A percentile compares a stretch with the other conserved stretches of the same genome.
These are phyloP conservation scores for Rosa persica DNA, from an alignment of 306 rosid species.

Conservation along the genomic window DNA sequence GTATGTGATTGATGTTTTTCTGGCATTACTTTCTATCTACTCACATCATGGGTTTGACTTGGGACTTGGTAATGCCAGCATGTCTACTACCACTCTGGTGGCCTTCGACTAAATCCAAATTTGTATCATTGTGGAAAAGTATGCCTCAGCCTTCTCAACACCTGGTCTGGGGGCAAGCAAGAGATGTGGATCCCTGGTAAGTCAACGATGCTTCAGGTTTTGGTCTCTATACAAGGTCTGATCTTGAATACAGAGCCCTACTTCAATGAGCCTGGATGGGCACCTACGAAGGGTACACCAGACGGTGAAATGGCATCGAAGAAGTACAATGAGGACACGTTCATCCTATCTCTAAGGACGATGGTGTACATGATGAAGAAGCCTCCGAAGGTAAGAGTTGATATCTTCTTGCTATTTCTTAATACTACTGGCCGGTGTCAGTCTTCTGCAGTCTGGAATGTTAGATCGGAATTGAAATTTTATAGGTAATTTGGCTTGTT, in stretches of 20 bases:
- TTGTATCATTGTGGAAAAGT: slow-evolving; percentile 77
- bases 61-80: slow-evolving; percentile 41
- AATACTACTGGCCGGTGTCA: neutral
- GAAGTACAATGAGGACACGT: slow-evolving; percentile 60
- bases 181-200: slow-evolving; percentile 79
- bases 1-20: slow-evolving; percentile 46
- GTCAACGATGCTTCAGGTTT: slow-evolving; percentile 81
- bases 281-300: slow-evolving; percentile 38
- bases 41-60: slow-evolving; percentile 23
- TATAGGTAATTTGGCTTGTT: neutral
- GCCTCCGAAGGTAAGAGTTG: slow-evolving; percentile 75
- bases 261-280: slow-evolving; percentile 81
- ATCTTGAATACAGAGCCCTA: slow-evolving; percentile 77
- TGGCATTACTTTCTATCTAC: slow-evolving; percentile 9
- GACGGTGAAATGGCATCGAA: slow-evolving; percentile 50
- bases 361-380: slow-evolving; percentile 65
- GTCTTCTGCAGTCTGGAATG: neutral
- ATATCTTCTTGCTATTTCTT: neutral
- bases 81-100: slow-evolving; percentile 78
- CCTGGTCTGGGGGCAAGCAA: slow-evolving; percentile 67
- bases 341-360: slow-evolving; percentile 62
- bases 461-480: neutral
- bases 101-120: slow-evolving; percentile 85
- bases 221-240: slow-evolving; percentile 89
- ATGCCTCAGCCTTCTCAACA: slow-evolving; percentile 88